Conservation (phyloP, 2,329 filamentous ascomycete species). For the Cladophialophora exuberans region DNA sequence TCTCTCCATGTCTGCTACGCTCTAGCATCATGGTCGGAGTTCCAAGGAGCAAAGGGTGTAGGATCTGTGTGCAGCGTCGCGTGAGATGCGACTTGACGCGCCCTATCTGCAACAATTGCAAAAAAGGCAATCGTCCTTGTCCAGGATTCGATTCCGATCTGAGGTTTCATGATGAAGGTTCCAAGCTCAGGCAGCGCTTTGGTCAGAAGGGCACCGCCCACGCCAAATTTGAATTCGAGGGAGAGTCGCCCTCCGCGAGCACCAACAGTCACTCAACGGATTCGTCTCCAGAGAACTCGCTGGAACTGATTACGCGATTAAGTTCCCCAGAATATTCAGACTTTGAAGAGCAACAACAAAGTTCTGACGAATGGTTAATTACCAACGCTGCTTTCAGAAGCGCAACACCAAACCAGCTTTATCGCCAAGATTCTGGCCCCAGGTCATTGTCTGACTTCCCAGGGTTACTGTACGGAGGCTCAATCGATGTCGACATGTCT, state of each 20-base stretch:
- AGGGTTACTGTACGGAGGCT: slow-evolving; percentile 3
- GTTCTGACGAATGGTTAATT: slow-evolving; percentile 6
- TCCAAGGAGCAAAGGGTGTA: slow-evolving; percentile 47
- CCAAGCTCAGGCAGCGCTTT: slow-evolving; percentile 39
- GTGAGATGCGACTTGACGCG: slow-evolving; percentile 41
- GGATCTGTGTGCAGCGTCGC: slow-evolving; percentile 44
- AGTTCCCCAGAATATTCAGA: slow-evolving; percentile 15
- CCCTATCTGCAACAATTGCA: slow-evolving; percentile 36
- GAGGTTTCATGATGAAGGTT: slow-evolving; percentile 44
- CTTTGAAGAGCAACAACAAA: slow-evolving; percentile 3
- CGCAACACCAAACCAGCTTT: slow-evolving; percentile 19
- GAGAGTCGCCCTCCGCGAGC: slow-evolving; percentile 37
- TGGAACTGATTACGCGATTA: slow-evolving; percentile 7
- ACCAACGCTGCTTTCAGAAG: slow-evolving; percentile 18
- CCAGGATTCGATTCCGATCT: slow-evolving; percentile 39
- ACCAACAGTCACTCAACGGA: slow-evolving; percentile 36
- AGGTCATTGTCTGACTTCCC: background rate
- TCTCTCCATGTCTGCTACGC: slow-evolving; percentile 9
- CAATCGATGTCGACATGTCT: slow-evolving; percentile 11
- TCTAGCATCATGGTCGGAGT: slow-evolving; percentile 43
- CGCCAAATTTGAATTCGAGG: slow-evolving; percentile 26
- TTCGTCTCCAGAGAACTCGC: slow-evolving; percentile 36
- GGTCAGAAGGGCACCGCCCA: slow-evolving; percentile 18
- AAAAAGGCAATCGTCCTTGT: slow-evolving; percentile 38
- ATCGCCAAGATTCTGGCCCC: slow-evolving; percentile 7